phyloP scores from a whole-genome alignment of 139 green algal genomes.

The Raphidocelis subcapitata region DNA sequence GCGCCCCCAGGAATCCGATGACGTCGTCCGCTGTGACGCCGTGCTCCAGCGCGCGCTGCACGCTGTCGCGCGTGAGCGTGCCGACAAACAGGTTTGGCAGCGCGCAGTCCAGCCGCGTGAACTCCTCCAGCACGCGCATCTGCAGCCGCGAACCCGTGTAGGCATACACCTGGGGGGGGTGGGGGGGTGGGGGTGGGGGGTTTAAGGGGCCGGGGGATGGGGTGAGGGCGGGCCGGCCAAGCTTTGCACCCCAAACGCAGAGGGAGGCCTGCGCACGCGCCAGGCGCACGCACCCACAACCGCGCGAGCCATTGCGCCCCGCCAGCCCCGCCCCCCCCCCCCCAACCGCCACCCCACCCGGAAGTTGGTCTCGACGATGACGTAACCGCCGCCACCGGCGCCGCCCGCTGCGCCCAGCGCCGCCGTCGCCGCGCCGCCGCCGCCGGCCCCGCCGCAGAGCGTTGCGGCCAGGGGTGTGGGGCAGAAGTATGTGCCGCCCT shows the following conservation, averaged over 20 bases:
- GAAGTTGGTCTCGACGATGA: constrained; percentile 90
- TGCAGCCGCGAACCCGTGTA: constrained; percentile 75
- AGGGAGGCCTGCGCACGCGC: too few relatives aligned
- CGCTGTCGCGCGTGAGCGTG: constrained; percentile 73
- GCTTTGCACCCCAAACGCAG: too few relatives aligned
- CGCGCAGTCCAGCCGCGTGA: constrained; percentile 73
- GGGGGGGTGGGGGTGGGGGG: too few relatives aligned
- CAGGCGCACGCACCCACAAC: too few relatives aligned
- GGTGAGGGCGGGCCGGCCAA: not conserved
- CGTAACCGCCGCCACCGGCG: constrained; percentile 32
- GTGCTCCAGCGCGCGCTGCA: constrained; percentile 56
- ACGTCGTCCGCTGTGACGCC: constrained; percentile 70
- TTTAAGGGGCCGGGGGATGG: not conserved
- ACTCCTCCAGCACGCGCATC: constrained; percentile 69
- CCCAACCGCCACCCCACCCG: constrained; percentile 60
- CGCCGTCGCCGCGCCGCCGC: constrained; percentile 2
- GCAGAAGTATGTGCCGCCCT: constrained; percentile 46
- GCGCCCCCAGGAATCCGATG: constrained; percentile 66
- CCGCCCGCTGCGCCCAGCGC: not conserved
- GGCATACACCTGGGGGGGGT: constrained; percentile 71
- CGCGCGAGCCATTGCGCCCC: too few relatives aligned
- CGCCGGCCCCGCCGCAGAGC: constrained; percentile 41
- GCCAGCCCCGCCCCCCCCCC: too few relatives aligned
- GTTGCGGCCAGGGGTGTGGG: constrained; percentile 68
- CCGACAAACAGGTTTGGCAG: constrained; percentile 92